Conservation (phyloP, 2,329 filamentous ascomycete species). For the Dothistroma septosporum region DNA sequence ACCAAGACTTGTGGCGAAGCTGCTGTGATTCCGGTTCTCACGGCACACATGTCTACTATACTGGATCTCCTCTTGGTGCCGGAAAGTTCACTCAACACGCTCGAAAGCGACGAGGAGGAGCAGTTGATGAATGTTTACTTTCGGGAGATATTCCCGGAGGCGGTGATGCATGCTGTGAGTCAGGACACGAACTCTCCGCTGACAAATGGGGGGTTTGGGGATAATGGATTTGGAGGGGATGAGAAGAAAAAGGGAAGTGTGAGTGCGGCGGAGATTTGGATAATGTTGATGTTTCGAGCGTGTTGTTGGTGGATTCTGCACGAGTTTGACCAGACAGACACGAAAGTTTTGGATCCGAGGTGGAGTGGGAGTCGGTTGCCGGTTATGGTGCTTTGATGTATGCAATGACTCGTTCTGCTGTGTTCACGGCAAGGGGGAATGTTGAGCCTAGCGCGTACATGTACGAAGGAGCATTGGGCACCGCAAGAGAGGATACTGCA, state of each 20-base stretch:
- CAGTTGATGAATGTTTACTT: constrained; percentile 12
- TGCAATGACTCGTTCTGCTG: no score
- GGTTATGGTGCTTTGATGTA: constrained; percentile 10
- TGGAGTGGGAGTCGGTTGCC: constrained; percentile 15
- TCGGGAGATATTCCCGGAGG: not conserved
- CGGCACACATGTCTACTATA: constrained; percentile 8
- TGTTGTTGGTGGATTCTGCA: constrained; percentile 15
- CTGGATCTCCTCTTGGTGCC: constrained; percentile 8
- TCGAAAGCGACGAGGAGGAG: constrained; percentile 10
- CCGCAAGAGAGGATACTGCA: no score
- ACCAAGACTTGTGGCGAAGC: constrained; percentile 2
- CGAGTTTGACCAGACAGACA: constrained; percentile 13
- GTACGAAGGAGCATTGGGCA: no score
- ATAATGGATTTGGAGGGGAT: not conserved
- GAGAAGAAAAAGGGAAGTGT: not conserved
- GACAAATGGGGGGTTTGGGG: not conserved
- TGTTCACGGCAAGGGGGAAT: no score
- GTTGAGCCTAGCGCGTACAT: no score
- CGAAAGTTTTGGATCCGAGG: constrained; percentile 9
- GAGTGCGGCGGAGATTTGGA: constrained; percentile 8
- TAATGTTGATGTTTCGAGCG: constrained; percentile 11
- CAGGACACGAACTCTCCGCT: constrained; percentile 1
- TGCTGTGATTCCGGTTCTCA: constrained; percentile 1
- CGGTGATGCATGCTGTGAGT: not conserved
- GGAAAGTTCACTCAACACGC: constrained; percentile 3